Evolutionary conservation across 2,329 filamentous ascomycete genomes (phyloP).

Genomic region (Diaporthe destruens): DNA sequence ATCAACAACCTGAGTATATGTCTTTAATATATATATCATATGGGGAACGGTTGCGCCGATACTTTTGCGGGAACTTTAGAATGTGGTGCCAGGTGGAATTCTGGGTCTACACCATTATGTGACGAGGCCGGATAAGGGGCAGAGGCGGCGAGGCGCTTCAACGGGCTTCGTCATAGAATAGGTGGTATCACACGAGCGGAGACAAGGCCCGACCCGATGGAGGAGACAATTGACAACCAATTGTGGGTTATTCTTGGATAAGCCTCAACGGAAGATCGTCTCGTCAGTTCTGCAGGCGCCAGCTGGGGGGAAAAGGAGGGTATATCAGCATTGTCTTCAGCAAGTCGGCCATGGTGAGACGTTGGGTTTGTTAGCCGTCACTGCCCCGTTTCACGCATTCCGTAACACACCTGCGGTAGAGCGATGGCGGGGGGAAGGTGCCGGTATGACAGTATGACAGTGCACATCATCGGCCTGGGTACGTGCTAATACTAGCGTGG

Average conservation of each 20-base stretch:
- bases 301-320: slow-evolving; percentile 2
- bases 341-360: slow-evolving; percentile 13
- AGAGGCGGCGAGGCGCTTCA: neutral
- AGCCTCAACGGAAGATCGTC: neutral
- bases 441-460: neutral
- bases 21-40: slow-evolving; percentile 15
- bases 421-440: neutral
- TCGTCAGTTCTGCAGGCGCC: neutral
- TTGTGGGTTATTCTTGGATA: neutral
- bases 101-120: slow-evolving; percentile 28
- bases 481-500: neutral
- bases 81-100: slow-evolving; percentile 22
- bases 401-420: neutral
- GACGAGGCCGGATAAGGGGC: slow-evolving; percentile 24
- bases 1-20: slow-evolving; percentile 26
- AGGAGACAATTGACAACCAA: neutral
- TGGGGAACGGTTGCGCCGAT: slow-evolving; percentile 19
- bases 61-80: slow-evolving; percentile 18
- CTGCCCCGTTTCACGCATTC: neutral
- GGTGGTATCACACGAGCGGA: slow-evolving; percentile 14
- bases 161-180: slow-evolving; percentile 4
- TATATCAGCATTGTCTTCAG: neutral
- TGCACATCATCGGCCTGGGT: neutral
- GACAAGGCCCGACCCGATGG: neutral
- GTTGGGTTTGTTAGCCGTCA: slow-evolving; percentile 12